Conservation (phyloP, 371 early-diverging fungal species). For the Mucor velutinosus region DNA sequence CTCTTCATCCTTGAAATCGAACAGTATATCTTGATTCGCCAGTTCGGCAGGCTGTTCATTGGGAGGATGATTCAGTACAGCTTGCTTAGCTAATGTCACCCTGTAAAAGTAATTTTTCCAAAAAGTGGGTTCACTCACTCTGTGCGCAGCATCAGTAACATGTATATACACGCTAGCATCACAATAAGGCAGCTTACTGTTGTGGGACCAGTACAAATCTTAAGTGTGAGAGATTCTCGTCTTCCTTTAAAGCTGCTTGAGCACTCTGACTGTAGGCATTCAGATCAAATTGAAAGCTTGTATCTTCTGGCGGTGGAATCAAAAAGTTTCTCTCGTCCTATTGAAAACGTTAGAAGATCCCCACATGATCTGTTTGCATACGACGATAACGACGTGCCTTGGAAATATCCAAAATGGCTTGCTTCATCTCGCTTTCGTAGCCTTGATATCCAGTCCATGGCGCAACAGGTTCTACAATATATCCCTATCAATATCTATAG, state of each 20-base stretch:
- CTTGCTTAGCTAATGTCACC: constrained; percentile 64
- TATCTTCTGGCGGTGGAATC: constrained; percentile 67
- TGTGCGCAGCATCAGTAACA: constrained; percentile 13
- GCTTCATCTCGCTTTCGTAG: constrained; percentile 59
- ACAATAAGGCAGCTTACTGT: constrained; percentile 40
- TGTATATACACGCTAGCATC: neutral
- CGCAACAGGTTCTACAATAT: constrained; percentile 48
- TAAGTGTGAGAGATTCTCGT: constrained; percentile 59
- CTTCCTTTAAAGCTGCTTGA: constrained; percentile 61
- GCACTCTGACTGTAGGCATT: constrained; percentile 60
- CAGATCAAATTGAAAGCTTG: constrained; percentile 67
- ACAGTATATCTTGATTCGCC: constrained; percentile 26
- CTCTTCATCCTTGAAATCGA: constrained; percentile 35
- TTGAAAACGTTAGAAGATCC: neutral
- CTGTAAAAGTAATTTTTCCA: constrained; percentile 82
- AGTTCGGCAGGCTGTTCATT: constrained; percentile 6
- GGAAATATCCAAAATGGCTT: constrained; percentile 59
- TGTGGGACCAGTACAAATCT: constrained; percentile 72
- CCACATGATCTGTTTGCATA: neutral
- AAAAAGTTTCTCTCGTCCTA: constrained; percentile 73
- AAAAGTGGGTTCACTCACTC: constrained; percentile 64
- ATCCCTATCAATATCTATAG: neutral
- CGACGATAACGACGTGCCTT: constrained; percentile 32
- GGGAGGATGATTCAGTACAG: constrained; percentile 30
- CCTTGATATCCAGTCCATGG: constrained; percentile 63